Conservation (phyloP, 352 stramenopile species). For the Globisporangium barbulae region DNA sequence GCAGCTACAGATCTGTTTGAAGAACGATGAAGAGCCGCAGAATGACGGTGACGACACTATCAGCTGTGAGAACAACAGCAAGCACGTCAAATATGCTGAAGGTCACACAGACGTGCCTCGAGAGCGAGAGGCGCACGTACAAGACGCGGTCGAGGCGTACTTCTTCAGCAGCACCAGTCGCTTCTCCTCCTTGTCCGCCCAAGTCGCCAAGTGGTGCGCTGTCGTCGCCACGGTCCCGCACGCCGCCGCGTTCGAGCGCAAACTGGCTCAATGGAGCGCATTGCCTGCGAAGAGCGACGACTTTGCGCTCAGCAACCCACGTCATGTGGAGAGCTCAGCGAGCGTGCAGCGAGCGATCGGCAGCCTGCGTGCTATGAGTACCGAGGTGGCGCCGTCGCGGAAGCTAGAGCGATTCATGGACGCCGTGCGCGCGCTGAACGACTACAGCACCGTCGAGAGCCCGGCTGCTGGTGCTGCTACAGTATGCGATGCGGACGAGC, state of each 20-base stretch:
- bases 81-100: not conserved
- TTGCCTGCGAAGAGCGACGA: not conserved
- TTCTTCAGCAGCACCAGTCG: not conserved
- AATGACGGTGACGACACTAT: not conserved
- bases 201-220: slow-evolving; percentile 4
- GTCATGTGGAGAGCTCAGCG: not conserved
- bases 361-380: slow-evolving; percentile 21
- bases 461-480: not conserved
- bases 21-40: not conserved
- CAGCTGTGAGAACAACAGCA: not conserved
- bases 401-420: slow-evolving; percentile 32
- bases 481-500: slow-evolving; percentile 28
- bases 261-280: slow-evolving; percentile 1
- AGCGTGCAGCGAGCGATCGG: slow-evolving; percentile 19
- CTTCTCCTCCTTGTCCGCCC: not conserved
- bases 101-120: not conserved
- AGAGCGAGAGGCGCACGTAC: not conserved
- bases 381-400: slow-evolving; percentile 17
- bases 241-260: not conserved
- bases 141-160: slow-evolving; percentile 5
- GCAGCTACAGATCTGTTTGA: slow-evolving; percentile 11
- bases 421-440: slow-evolving; percentile 28
- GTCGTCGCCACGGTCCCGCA: not conserved
- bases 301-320: slow-evolving; percentile 4
- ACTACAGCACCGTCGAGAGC: slow-evolving; percentile 17